A percentile compares a stretch with the other conserved stretches of the same genome.
phyloP scores from a whole-genome alignment of 495 filamentous ascomycete genomes.

The Tuber indicum region DNA sequence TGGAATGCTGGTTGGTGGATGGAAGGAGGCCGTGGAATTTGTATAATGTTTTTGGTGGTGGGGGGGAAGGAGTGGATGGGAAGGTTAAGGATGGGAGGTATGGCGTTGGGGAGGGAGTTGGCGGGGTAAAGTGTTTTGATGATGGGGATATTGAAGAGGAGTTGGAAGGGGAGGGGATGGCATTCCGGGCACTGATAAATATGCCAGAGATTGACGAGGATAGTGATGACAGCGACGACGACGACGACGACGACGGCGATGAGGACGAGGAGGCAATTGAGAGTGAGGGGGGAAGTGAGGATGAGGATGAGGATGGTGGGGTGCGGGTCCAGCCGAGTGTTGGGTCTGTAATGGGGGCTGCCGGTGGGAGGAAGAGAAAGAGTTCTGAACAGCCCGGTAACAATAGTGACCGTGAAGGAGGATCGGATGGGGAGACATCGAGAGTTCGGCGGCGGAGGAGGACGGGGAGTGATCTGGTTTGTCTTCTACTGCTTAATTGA shows the following conservation, averaged over 20 bases:
- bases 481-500: conserved; percentile 3
- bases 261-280: conserved; percentile 4
- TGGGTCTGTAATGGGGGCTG: not conserved
- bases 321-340: conserved; percentile 33
- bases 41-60: conserved; percentile 76
- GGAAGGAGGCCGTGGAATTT: conserved; percentile 90
- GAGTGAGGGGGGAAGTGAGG: too few relatives aligned
- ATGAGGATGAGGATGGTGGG: conserved; percentile 43
- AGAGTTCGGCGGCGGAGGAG: conserved; percentile 62
- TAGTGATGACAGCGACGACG: conserved; percentile 51
- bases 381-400: conserved; percentile 55
- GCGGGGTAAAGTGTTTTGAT: conserved; percentile 56
- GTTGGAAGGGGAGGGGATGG: conserved; percentile 63
- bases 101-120: conserved; percentile 35
- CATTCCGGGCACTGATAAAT: conserved; percentile 70
- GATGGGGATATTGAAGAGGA: conserved; percentile 95
- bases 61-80: conserved; percentile 51
- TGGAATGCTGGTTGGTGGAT: conserved; percentile 94
- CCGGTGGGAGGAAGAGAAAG: conserved; percentile 48
- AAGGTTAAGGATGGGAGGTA: conserved; percentile 54
- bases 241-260: conserved; percentile 42
- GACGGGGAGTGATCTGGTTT: conserved; percentile 30
- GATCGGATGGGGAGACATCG: conserved; percentile 55
- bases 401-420: conserved; percentile 53
- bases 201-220: conserved; percentile 87